Percentiles rank a stretch among this genome's conserved stretches.
phyloP scores from a whole-genome alignment of 2,329 filamentous ascomycete genomes.

The Aspergillus bombycis region DNA sequence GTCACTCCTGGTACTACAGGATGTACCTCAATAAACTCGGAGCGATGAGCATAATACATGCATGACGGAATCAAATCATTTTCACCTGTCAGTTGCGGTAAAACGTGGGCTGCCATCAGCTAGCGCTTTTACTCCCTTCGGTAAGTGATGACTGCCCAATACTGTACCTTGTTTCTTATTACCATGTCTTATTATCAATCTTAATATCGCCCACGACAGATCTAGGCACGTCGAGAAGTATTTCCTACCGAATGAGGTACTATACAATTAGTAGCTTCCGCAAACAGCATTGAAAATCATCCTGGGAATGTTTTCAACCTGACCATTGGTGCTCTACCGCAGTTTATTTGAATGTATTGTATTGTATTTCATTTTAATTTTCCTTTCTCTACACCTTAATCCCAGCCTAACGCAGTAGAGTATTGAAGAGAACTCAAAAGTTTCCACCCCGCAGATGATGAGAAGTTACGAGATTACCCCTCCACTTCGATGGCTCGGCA shows the following conservation, averaged over 20 bases:
- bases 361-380: background rate
- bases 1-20: no score
- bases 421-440: background rate
- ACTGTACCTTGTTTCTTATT: background rate
- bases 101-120: background rate
- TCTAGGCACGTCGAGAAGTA: background rate
- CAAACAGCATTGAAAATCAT: background rate
- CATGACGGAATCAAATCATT: background rate
- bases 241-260: background rate
- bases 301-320: background rate
- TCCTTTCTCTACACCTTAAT: background rate
- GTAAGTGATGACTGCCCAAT: background rate
- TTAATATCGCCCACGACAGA: background rate
- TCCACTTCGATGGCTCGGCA: conserved; percentile 16
- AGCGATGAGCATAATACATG: background rate
- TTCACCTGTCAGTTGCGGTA: background rate
- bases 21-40: background rate
- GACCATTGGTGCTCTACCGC: background rate
- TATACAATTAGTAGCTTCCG: background rate
- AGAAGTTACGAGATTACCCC: conserved; percentile 13
- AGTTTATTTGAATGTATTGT: background rate
- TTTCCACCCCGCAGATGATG: conserved; percentile 15
- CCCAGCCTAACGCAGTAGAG: background rate
- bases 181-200: background rate
- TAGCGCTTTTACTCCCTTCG: background rate